Percentiles rank a stretch among this genome's conserved stretches.
Conservation (phyloP, 352 stramenopile genomes). For the Phytophthora pisi region DNA sequence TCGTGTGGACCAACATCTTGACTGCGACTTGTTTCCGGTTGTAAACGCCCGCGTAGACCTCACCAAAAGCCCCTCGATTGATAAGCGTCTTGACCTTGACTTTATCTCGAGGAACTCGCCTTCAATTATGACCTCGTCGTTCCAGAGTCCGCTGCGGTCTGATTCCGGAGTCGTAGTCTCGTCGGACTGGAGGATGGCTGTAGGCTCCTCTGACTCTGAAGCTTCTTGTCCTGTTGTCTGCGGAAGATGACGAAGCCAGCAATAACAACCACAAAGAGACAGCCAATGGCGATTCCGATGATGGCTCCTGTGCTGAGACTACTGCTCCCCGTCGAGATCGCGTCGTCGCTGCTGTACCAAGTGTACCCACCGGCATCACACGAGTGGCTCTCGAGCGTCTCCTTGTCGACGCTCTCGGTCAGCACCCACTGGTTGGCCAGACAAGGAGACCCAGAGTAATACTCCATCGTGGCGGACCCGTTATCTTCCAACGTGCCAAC, state of each 20-base stretch:
- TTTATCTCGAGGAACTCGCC: conserved; percentile 36
- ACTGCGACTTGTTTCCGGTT: conserved; percentile 38
- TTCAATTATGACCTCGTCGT: conserved; percentile 24
- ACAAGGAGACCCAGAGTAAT: neutral
- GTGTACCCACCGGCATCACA: conserved; percentile 7
- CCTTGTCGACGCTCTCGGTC: neutral
- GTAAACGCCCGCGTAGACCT: conserved; percentile 40
- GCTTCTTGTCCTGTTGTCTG: neutral
- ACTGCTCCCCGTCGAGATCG: neutral
- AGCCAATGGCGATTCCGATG: conserved; percentile 1
- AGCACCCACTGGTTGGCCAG: neutral
- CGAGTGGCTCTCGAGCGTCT: neutral
- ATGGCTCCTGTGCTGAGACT: conserved; percentile 3
- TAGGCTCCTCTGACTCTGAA: neutral
- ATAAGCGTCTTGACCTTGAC: conserved; percentile 30
- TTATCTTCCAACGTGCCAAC: neutral
- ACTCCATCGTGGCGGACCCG: conserved; percentile 8
- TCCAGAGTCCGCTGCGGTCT: conserved; percentile 8
- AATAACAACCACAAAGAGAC: neutral
- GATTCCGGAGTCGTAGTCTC: neutral
- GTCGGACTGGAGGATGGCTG: conserved; percentile 8
- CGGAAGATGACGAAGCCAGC: neutral
- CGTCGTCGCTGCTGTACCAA: conserved; percentile 14
- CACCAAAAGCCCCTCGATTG: conserved; percentile 38
- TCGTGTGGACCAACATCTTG: conserved; percentile 32